Evolutionary conservation across 768 basidiomycete species (phyloP), one percentile per base, ranked within the genome.

Genomic region (Hydnum rufescens): DNA sequence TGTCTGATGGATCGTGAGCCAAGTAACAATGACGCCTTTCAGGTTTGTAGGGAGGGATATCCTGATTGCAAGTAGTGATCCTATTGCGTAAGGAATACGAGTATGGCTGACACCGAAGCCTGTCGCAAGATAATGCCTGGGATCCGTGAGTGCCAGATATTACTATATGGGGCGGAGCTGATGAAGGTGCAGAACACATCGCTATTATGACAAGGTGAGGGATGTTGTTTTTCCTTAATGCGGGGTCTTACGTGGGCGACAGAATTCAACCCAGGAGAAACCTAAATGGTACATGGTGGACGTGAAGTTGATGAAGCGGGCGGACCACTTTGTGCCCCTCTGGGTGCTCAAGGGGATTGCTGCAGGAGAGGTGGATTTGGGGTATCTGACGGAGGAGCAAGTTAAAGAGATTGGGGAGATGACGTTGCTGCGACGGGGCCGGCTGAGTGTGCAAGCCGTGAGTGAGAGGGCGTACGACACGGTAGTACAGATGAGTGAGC

Each of bases 261-360:
- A 87, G 85, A 92, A 92, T 76, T 75, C 87, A 2, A 71, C 86
- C 53, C 59, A 77, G 59, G 70, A 71, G 2, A 70, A 77, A 6
- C 90, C 90, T 1, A 84, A 74, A 61, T 96, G 90, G 90, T 90
- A 72, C 68, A 96, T 96, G 90, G 83, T 90, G 32, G 79, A 88
- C 58, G 66, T 80, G 50, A 74, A 72, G 30, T 90, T 92, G 63
- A 58, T 64, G 16, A 67, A 74, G 4, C 76, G 82, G 23, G 72
- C 82, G 3, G 58, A 64, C 29, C 70, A 90, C 66, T 88, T 88
- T 51, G 73, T 93, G 6, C 80, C 89, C 2, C 70, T 93, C 6
- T 68, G 80, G 4, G 69, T 93, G 0, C 70, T 96, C 42, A 77
- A 78, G 36, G 36, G 36, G 22, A 39, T 39, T 13, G 36, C 36